These are phyloP conservation scores for Megacollybia marginata DNA, from an alignment of 768 basidiomycete species.

Conservation along the genomic window DNA sequence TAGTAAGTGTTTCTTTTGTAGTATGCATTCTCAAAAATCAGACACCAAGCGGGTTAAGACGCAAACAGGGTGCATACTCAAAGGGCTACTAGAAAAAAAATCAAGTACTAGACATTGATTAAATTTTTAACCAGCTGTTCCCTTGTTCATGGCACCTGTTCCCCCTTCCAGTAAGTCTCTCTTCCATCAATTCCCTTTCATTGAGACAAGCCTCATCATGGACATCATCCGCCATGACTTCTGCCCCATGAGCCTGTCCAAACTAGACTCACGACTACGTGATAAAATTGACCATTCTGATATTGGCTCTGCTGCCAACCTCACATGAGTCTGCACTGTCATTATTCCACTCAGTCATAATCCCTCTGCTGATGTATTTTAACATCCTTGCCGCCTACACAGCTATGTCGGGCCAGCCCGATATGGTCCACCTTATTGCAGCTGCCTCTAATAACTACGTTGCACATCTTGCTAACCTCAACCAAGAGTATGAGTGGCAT, in stretches of 20 bases:
- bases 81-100: too few relatives aligned
- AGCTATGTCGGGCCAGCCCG: not conserved
- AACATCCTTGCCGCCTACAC: slow-evolving; percentile 3
- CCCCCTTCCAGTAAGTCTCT: slow-evolving; percentile 1
- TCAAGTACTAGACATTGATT: too few relatives aligned
- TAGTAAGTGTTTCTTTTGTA: too few relatives aligned
- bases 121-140: too few relatives aligned
- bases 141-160: not conserved
- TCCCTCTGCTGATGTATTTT: slow-evolving; percentile 2
- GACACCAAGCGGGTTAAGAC: too few relatives aligned
- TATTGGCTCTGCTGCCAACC: not conserved
- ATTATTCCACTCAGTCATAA: not conserved
- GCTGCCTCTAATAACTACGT: not conserved
- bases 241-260: not conserved
- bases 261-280: slow-evolving; percentile 1
- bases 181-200: not conserved
- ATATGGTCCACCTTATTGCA: not conserved
- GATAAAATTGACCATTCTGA: not conserved
- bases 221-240: slow-evolving; percentile 5
- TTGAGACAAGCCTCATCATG: slow-evolving; percentile 1
- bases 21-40: too few relatives aligned
- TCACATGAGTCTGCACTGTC: not conserved
- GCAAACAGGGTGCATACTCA: too few relatives aligned
- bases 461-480: slow-evolving; percentile 7
- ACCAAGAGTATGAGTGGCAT: slow-evolving; percentile 9